Evolutionary conservation across 1,284 basidiomycete genomes (phyloP).

Genomic region (Mycena citricolor): DNA sequence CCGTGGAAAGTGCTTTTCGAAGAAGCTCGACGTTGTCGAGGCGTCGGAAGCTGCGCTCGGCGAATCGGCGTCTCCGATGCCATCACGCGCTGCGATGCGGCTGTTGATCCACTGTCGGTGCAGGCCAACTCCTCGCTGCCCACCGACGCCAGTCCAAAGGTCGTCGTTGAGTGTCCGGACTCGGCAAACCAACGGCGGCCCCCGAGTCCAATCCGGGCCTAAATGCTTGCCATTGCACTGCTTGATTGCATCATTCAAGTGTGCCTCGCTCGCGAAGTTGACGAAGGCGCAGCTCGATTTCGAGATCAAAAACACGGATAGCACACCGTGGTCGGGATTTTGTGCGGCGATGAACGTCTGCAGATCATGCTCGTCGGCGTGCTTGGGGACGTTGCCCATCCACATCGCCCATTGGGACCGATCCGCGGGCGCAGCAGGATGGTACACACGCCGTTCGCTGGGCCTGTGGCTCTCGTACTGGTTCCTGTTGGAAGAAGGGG

Average conservation of each 20-base stretch:
- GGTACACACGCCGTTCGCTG: too few species aligned
- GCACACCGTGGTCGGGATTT: too few species aligned
- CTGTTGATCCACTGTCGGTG: slow-evolving; percentile 78
- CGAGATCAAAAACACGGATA: slow-evolving; percentile 11
- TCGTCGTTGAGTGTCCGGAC: slow-evolving; percentile 84
- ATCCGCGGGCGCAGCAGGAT: slow-evolving; percentile 64
- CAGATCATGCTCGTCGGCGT: slow-evolving; percentile 88
- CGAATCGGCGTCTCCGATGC: too few species aligned
- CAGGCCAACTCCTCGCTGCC: slow-evolving; percentile 82
- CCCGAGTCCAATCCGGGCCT: slow-evolving; percentile 68
- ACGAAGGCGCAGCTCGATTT: slow-evolving; percentile 11
- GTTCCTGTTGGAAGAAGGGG: too few species aligned
- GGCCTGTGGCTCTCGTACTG: too few species aligned
- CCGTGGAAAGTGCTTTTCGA: too few species aligned
- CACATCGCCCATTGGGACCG: slow-evolving; percentile 95
- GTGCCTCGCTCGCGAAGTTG: slow-evolving; percentile 2
- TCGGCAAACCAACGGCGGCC: slow-evolving; percentile 81
- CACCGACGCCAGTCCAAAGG: slow-evolving; percentile 86
- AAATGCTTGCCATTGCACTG: slow-evolving; percentile 73
- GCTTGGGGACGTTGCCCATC: slow-evolving; percentile 85
- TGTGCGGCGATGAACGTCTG: too few species aligned
- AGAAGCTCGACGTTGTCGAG: too few species aligned
- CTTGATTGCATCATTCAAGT: slow-evolving; percentile 55
- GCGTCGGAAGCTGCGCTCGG: too few species aligned
- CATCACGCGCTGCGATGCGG: neutral